Evolutionary conservation across 2,329 filamentous ascomycete genomes (phyloP).

Genomic region (Trichoderma lentiforme): DNA sequence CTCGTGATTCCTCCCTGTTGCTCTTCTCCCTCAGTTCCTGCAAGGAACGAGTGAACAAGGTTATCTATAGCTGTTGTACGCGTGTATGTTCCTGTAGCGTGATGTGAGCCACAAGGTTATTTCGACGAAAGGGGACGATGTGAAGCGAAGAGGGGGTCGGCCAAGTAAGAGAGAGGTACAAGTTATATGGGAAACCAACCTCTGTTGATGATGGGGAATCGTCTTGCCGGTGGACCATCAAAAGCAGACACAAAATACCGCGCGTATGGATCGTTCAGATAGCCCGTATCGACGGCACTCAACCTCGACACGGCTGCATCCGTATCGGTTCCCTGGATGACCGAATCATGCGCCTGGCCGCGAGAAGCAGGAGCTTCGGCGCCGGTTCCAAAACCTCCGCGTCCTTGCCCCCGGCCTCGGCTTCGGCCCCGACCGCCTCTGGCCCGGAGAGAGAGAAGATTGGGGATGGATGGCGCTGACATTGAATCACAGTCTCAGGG

Average conservation of each 20-base stretch:
- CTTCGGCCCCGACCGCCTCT: constrained; percentile 40
- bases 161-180: not conserved
- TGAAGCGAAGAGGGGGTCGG: not conserved
- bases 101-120: not conserved
- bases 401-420: constrained; percentile 36
- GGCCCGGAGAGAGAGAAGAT: constrained; percentile 60
- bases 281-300: constrained; percentile 83
- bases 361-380: constrained; percentile 34
- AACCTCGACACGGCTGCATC: constrained; percentile 86
- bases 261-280: constrained; percentile 80
- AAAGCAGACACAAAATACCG: constrained; percentile 58
- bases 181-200: constrained; percentile 48
- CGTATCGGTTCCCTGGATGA: constrained; percentile 84
- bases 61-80: constrained; percentile 79
- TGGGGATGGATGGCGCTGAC: constrained; percentile 74
- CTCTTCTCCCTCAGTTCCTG: constrained; percentile 21
- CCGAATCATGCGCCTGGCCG: constrained; percentile 59
- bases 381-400: constrained; percentile 29
- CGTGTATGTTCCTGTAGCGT: constrained; percentile 74
- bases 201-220: constrained; percentile 91
- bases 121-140: not conserved
- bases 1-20: constrained; percentile 34
- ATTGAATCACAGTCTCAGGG: constrained; percentile 39
- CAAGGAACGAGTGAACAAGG: constrained; percentile 71
- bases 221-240: constrained; percentile 51